Evolutionary conservation across 2,329 filamentous ascomycete species (phyloP), one percentile per base, ranked within the genome.

Genomic region (Claviceps arundinis): DNA sequence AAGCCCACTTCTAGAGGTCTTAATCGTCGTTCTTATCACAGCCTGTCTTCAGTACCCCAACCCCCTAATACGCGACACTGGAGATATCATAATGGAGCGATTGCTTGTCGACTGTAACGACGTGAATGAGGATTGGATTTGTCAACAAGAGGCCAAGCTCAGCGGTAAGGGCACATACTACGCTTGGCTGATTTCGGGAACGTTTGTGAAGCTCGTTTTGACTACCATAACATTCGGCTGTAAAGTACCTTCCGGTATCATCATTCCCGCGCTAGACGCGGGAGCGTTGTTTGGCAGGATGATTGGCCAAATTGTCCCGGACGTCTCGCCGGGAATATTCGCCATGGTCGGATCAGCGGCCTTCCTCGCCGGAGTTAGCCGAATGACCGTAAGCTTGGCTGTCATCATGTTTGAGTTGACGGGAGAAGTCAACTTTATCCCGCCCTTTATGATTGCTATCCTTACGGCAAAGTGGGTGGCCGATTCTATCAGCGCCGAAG

Each of bases 321-420:
- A 59, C 7, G 75, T 77, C 17, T 76, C 74, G 1, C 77, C 78
- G 0, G 76, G 78, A 2, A 78, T 81, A 50, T 80, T 80, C 60
- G 78, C 78, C 51, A 78, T 81, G 74, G 76, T 81, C 9, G 78
- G 77, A 1, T 73, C 77, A 0, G 76, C 74, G 3, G 76, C 77
- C 0, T 81, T 81, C 59, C 70, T 81, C 0, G 77, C 77, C 1
- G 78, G 78, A 5, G 76, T 81, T 1, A 74, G 72, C 11, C 67
- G 78, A 40, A 80, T 80, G 77, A 80, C 77, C 0, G 73, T 80
- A 9, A 75, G 72, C 2, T 67, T 81, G 6, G 73, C 73, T 8
- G 78, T 81, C 41, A 78, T 81, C 62, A 80, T 81, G 76, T 80
- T 81, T 61, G 77, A 78, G 60, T 68, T 81, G 7, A 81, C 77